phyloP scores from a whole-genome alignment of 2,329 filamentous ascomycete species.

The Trichocomaceae sp. region DNA sequence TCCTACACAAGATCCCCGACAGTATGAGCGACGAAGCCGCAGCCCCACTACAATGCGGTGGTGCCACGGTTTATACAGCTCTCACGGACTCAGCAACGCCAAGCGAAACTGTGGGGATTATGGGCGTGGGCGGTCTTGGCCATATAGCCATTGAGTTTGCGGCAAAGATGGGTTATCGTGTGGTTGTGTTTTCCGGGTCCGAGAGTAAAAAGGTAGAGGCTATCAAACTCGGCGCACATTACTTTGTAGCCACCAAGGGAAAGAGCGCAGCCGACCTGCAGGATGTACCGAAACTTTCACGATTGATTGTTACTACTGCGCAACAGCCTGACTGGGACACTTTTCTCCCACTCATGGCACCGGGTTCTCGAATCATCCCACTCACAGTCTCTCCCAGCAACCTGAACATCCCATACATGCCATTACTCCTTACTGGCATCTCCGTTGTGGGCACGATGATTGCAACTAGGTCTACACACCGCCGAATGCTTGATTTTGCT shows the following conservation, averaged over 20 bases:
- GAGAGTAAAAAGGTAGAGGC: conserved; percentile 48
- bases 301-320: conserved; percentile 29
- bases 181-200: conserved; percentile 50
- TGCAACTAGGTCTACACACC: conserved; percentile 36
- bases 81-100: conserved; percentile 62
- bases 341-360: conserved; percentile 26
- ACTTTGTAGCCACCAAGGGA: conserved; percentile 51
- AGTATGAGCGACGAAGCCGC: conserved; percentile 24
- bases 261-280: conserved; percentile 31
- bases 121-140: conserved; percentile 66
- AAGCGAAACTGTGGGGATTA: conserved; percentile 61
- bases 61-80: conserved; percentile 45
- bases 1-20: conserved; percentile 35
- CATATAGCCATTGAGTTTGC: conserved; percentile 68
- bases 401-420: conserved; percentile 21
- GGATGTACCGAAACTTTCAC: conserved; percentile 24
- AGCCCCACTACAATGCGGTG: conserved; percentile 33
- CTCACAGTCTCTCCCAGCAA: conserved; percentile 23
- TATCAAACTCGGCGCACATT: conserved; percentile 46
- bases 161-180: conserved; percentile 61
- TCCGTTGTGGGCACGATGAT: conserved; percentile 44
- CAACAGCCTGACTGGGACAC: conserved; percentile 28
- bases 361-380: conserved; percentile 25
- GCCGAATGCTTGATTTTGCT: conserved; percentile 38
- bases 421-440: conserved; percentile 20